Evolutionary conservation across 768 basidiomycete species (phyloP).

Genomic region (Suillus subalutaceus): DNA sequence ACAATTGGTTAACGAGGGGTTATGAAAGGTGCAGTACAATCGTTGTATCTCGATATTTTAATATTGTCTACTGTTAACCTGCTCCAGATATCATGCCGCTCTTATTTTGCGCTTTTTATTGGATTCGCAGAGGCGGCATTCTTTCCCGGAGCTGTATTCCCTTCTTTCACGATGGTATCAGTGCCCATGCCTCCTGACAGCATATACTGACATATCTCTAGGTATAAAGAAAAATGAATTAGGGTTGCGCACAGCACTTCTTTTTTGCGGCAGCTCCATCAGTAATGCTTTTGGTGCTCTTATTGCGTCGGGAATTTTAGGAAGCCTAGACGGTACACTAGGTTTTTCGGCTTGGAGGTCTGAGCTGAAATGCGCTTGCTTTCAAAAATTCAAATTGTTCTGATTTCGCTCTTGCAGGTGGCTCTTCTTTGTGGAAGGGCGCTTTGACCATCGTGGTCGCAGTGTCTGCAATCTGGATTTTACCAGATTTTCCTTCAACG

Average conservation of each 20-base stretch:
- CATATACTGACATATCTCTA: not conserved
- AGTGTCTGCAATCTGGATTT: slow-evolving; percentile 55
- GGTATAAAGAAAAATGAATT: slow-evolving; percentile 68
- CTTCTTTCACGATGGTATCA: slow-evolving; percentile 63
- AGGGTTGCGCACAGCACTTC: slow-evolving; percentile 63
- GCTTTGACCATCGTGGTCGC: slow-evolving; percentile 55
- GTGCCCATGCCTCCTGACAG: too few relatives aligned
- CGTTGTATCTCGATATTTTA: slow-evolving; percentile 22
- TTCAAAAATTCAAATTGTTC: not conserved
- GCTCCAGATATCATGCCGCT: slow-evolving; percentile 54
- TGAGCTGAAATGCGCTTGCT: slow-evolving; percentile 18
- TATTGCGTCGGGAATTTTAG: slow-evolving; percentile 73
- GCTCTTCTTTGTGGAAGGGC: slow-evolving; percentile 75
- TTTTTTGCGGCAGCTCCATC: slow-evolving; percentile 71
- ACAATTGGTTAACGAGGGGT: slow-evolving; percentile 3
- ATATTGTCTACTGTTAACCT: not conserved
- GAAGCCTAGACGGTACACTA: slow-evolving; percentile 65
- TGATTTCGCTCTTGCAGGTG: slow-evolving; percentile 44
- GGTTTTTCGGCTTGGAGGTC: slow-evolving; percentile 76
- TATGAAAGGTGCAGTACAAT: slow-evolving; percentile 37
- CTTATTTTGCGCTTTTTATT: slow-evolving; percentile 72
- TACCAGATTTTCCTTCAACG: slow-evolving; percentile 73
- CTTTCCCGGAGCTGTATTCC: slow-evolving; percentile 66
- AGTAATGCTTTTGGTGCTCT: slow-evolving; percentile 81
- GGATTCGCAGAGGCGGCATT: slow-evolving; percentile 72